Evolutionary conservation across 73 alveolate genomes (phyloP), one percentile per base, ranked within the genome.

Genomic region (Symbiodinium natans): DNA sequence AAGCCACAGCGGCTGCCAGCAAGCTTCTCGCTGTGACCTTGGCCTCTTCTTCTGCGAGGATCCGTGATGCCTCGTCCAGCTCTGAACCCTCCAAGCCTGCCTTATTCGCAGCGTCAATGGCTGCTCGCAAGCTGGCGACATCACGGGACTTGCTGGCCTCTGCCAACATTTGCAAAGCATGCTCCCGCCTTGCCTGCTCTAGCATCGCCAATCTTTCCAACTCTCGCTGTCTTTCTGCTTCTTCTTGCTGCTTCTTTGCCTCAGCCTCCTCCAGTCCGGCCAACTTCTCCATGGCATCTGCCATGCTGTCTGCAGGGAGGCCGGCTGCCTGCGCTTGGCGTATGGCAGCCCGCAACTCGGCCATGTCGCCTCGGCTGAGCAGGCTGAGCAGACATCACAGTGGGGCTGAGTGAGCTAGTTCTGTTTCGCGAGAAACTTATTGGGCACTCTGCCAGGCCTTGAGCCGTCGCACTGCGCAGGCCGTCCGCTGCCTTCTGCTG

Each of bases 141-240:
- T 89, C 95, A 29, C 46, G 41, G 75, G 95, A 89, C 10, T 59
- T 40, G 46, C 74, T 54, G 23, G 95, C 95, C 25, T 19, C 75
- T 10, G 74, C 74, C 27, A 89, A 19, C 86, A 89, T 7, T 34
- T 89, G 87, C 27, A 33, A 31, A 23, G 95, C 95, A 68, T 68
- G 86, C 4, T 89, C 95, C 29, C 25, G 63, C 83, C 31, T 89
- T 31, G 95, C 95, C 31, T 41, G 82, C 33, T 89, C 87, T 34
- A 89, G 19, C 95, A 89, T 63, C 21, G 95, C 95, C 40, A 11
- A 74, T 27, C 95, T 56, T 43, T 89, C 95, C 39, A 59, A 43
- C 36, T 89, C 95, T 27, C 86, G 86, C 42, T 59, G 48, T 68
- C 95, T 31, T n/a, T 89, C 95, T 25, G 94, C 94, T 36, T 89